Conservation (phyloP, 768 basidiomycete species). For the Exsudoporus frostii region DNA sequence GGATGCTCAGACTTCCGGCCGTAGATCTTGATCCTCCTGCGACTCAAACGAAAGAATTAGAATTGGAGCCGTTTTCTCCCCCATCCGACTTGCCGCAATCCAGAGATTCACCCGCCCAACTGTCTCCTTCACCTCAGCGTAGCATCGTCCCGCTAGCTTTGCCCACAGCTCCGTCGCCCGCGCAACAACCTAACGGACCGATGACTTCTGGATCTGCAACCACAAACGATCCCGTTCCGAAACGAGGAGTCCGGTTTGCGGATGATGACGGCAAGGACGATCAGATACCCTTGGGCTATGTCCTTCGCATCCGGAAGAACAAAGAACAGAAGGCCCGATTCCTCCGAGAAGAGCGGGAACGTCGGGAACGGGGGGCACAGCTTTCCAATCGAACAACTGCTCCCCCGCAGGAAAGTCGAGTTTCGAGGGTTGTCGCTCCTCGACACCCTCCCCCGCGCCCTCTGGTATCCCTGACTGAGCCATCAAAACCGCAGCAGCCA, state of each 20-base stretch:
- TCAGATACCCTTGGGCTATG: conserved; percentile 62
- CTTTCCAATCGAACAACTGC: conserved; percentile 14
- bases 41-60: conserved; percentile 3
- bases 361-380: conserved; percentile 40
- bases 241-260: conserved; percentile 61
- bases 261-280: conserved; percentile 65
- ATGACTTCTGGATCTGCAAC: conserved; percentile 10
- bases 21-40: conserved; percentile 25
- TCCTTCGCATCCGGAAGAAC: conserved; percentile 68
- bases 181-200: neutral
- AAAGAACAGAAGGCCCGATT: conserved; percentile 71
- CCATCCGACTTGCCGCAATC: neutral
- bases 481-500: conserved; percentile 3
- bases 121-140: conserved; percentile 1
- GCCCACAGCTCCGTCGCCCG: neutral
- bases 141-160: neutral
- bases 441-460: conserved; percentile 15
- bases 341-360: conserved; percentile 56
- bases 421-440: conserved; percentile 14
- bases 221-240: conserved; percentile 16
- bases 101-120: neutral
- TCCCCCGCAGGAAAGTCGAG: conserved; percentile 8
- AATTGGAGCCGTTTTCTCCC: conserved; percentile 1
- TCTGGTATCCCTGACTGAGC: conserved; percentile 13
- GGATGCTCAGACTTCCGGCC: conserved; percentile 9